phyloP scores from a whole-genome alignment of 805 yeast species.

The Ogataea methylovora region DNA sequence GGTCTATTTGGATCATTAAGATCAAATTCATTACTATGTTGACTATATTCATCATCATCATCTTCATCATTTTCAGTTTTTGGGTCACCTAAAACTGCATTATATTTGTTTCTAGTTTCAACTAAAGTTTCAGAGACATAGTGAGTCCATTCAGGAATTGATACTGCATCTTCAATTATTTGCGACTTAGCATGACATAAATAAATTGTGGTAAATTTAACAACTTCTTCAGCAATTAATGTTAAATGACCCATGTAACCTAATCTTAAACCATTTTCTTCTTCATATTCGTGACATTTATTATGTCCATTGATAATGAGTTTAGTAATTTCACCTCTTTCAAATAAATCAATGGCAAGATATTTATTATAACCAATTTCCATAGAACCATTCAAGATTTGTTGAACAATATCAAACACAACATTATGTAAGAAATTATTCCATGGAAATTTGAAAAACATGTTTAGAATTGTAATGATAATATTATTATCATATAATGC shows the following conservation, averaged over 20 bases:
- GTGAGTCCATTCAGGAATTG: slow-evolving; percentile 63
- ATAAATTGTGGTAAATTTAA: slow-evolving; percentile 65
- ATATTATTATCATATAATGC: slow-evolving; percentile 70
- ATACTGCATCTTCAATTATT: slow-evolving; percentile 39
- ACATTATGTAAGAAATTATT: slow-evolving; percentile 96
- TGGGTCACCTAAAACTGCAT: slow-evolving; percentile 70
- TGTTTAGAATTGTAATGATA: slow-evolving; percentile 55
- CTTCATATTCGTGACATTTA: slow-evolving; percentile 52
- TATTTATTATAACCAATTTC: slow-evolving; percentile 81
- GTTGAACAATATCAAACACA: slow-evolving; percentile 94
- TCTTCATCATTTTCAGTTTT: slow-evolving; percentile 21
- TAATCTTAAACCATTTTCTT: slow-evolving; percentile 53
- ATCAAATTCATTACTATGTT: slow-evolving; percentile 10
- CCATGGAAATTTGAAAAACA: slow-evolving; percentile 89
- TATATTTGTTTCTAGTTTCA: slow-evolving; percentile 89
- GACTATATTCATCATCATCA: slow-evolving; percentile 23
- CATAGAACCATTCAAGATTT: slow-evolving; percentile 80
- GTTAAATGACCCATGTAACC: slow-evolving; percentile 98
- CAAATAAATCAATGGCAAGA: slow-evolving; percentile 63
- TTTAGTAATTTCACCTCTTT: slow-evolving; percentile 51
- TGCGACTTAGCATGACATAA: slow-evolving; percentile 54
- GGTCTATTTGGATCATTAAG: slow-evolving; percentile 11
- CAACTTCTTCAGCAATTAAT: slow-evolving; percentile 90
- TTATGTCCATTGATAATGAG: slow-evolving; percentile 56
- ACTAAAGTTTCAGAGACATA: slow-evolving; percentile 79